Evolutionary conservation across 1,139 yeast genomes (phyloP).

Genomic region (Kurtzmaniella quercitrusa): DNA sequence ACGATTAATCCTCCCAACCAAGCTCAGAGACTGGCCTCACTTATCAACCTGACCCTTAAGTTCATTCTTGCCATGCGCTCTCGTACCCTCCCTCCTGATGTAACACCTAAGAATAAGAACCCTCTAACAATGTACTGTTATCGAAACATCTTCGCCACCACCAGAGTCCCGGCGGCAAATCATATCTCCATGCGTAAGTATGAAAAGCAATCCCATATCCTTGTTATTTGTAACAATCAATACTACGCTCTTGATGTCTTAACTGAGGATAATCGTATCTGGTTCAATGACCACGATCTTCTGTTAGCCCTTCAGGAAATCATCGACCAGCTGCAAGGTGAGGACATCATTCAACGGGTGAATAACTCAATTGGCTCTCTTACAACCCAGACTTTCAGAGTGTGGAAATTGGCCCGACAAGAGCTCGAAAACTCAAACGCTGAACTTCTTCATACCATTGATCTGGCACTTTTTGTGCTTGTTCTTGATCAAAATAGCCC

Average conservation of each 20-base stretch:
- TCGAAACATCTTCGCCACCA: conserved; percentile 61
- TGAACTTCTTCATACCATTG: conserved; percentile 45
- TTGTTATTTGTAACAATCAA: conserved; percentile 59
- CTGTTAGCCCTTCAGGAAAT: conserved; percentile 47
- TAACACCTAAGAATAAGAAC: conserved; percentile 44
- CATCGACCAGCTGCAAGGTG: conserved; percentile 36
- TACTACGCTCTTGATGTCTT: conserved; percentile 56
- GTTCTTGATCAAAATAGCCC: conserved; percentile 62
- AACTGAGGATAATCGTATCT: conserved; percentile 22
- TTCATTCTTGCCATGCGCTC: conserved; percentile 57
- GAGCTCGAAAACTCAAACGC: conserved; percentile 45
- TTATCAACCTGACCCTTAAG: conserved; percentile 61
- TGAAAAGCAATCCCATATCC: conserved; percentile 41
- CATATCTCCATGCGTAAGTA: conserved; percentile 28
- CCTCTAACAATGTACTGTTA: conserved; percentile 68
- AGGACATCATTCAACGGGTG: conserved; percentile 36
- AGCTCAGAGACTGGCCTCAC: conserved; percentile 60
- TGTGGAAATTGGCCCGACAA: conserved; percentile 59
- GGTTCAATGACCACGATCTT: conserved; percentile 56
- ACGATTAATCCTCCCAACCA: conserved; percentile 61
- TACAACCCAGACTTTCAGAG: conserved; percentile 60
- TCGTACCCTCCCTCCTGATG: conserved; percentile 52
- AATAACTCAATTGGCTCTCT: conserved; percentile 63
- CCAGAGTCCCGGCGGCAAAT: conserved; percentile 49
- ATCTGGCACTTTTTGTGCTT: conserved; percentile 62